Evolutionary conservation across 2,329 filamentous ascomycete genomes (phyloP), one percentile per base, ranked within the genome.

Genomic region (Fusarium hainanense): DNA sequence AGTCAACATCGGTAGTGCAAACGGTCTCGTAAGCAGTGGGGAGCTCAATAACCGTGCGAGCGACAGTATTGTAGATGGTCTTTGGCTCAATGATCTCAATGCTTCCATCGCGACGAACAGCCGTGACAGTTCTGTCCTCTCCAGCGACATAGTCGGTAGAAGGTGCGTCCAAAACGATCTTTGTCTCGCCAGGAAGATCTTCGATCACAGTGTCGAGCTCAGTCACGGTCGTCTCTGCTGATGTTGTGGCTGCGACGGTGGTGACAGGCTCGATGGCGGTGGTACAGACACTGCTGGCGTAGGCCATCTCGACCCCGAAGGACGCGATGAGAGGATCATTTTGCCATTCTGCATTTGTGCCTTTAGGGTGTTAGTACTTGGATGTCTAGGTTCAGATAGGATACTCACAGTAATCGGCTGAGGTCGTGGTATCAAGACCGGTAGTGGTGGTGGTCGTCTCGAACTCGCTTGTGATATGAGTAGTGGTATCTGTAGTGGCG

Each of bases 181-280:
- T 50, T 7, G 50, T 67, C n/a, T 32, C 49, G 13, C 18, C 60
- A 12, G 23, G 20, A 3, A 43, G 42, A 18, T 44, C 18, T 27
- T 58, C 47, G 2, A 55, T 67, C 9, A 48, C 40, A 4, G 44
- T 51, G 18, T 34, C 30, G 1, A 43, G 43, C 12, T 51, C 27
- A 7, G 51, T 56, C 21, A 32, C 20, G 4, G 51, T 66, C 13
- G 32, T 44, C 3, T 41, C 52, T n/a, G 30, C n/a, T 50, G 28
- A 9, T 4, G 30, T n/a, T 42, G 54, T 51, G 9, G 46, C 54
- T 37, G 42, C n/a, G 11, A 44, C 37, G 5, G 56, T 66, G 20
- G 59, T 62, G 46, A 62, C 61, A 3, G 61, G 43, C 41, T 68
- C 61, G 12, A 68, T 63, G 7, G 61, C 50, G 12, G 61, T 41